A percentile compares a stretch with the other conserved stretches of the same genome.
Evolutionary conservation across 2,329 filamentous ascomycete genomes (phyloP).

Genomic region (Arthrobotrys entomopaga): DNA sequence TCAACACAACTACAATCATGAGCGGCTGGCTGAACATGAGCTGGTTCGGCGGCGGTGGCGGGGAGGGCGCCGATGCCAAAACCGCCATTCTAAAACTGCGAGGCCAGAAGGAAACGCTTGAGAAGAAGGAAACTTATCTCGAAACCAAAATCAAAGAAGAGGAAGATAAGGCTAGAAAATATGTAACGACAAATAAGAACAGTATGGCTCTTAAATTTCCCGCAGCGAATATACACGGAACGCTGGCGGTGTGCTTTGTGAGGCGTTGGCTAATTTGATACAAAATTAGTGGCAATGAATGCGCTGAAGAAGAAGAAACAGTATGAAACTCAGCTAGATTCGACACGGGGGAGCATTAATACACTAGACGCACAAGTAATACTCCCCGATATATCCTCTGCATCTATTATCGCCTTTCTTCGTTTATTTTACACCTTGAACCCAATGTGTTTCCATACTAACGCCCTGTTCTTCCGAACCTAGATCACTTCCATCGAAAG

Average conservation of each 20-base stretch:
- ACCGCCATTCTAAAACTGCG: constrained; percentile 91
- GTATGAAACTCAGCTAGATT: constrained; percentile 89
- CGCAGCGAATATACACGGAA: neutral
- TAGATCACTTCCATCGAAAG: constrained; percentile 92
- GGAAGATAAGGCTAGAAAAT: constrained; percentile 86
- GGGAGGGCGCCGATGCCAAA: constrained; percentile 88
- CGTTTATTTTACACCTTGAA: no score
- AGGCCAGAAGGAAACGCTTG: constrained; percentile 93
- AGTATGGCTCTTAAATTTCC: constrained; percentile 68
- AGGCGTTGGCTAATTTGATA: neutral
- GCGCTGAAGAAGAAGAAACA: constrained; percentile 94
- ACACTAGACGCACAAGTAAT: constrained; percentile 83
- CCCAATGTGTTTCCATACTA: neutral
- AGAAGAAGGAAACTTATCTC: constrained; percentile 92
- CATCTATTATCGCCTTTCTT: neutral
- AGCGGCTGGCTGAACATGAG: constrained; percentile 29
- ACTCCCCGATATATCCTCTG: neutral
- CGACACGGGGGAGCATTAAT: constrained; percentile 87
- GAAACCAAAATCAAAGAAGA: constrained; percentile 94
- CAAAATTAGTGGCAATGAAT: constrained; percentile 79
- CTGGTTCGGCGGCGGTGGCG: constrained; percentile 78
- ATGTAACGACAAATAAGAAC: constrained; percentile 87
- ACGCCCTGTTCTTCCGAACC: neutral
- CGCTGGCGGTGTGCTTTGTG: constrained; percentile 1
- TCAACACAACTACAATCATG: constrained; percentile 32